Evolutionary conservation across 2,329 filamentous ascomycete species (phyloP).

Genomic region (Alternaria infectoria): DNA sequence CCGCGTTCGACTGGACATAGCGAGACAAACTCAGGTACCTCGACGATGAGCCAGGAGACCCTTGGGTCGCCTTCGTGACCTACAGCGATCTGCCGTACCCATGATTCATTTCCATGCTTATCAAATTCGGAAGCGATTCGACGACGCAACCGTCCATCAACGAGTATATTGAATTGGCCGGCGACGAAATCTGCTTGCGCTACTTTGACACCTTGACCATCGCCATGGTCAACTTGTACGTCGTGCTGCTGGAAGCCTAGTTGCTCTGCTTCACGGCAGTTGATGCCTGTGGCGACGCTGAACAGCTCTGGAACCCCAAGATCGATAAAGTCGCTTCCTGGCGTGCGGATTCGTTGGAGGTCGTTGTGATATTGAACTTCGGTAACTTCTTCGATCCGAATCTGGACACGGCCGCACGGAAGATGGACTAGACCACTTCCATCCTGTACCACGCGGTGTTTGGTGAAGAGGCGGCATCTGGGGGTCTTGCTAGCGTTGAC

Average conservation of each 20-base stretch:
- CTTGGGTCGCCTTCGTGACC: constrained; percentile 9
- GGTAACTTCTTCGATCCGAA: constrained; percentile 23
- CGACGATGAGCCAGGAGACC: constrained; percentile 9
- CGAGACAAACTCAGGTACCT: constrained; percentile 4
- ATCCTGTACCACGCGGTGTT: constrained; percentile 23
- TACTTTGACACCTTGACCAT: constrained; percentile 19
- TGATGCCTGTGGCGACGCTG: constrained; percentile 11
- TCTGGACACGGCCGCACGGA: constrained; percentile 16
- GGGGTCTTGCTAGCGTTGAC: constrained; percentile 13
- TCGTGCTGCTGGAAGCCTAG: constrained; percentile 23
- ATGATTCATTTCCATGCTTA: constrained; percentile 6
- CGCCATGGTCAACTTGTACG: constrained; percentile 21
- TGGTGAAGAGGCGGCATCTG: constrained; percentile 17
- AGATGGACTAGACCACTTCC: constrained; percentile 17
- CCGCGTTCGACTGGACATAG: constrained; percentile 2
- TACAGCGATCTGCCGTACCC: constrained; percentile 10
- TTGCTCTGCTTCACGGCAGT: constrained; percentile 20
- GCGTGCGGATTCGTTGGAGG: constrained; percentile 19
- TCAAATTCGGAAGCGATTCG: constrained; percentile 12
- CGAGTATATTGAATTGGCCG: constrained; percentile 11
- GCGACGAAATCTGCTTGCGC: constrained; percentile 13
- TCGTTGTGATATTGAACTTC: constrained; percentile 19
- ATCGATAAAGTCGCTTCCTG: constrained; percentile 15
- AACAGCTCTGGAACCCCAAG: constrained; percentile 9
- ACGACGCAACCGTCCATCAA: constrained; percentile 6